These are phyloP conservation scores for Xylaria sp. DNA, from an alignment of 2,329 filamentous ascomycete species.

Conservation along the genomic window DNA sequence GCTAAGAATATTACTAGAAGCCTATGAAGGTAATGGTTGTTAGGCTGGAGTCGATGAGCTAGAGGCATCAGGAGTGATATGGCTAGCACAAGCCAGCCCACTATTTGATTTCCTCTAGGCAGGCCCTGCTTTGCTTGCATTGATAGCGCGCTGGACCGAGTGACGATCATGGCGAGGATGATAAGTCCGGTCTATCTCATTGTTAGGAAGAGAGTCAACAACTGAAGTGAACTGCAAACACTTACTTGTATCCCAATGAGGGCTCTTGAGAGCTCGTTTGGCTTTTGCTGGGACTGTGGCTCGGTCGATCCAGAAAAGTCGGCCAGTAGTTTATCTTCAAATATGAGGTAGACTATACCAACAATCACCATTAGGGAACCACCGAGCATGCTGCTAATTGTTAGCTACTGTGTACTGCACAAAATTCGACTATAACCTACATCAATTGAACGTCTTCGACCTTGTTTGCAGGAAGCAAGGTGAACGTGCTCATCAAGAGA, in stretches of 20 bases:
- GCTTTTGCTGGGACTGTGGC: slow-evolving; percentile 42
- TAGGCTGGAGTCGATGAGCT: slow-evolving; percentile 81
- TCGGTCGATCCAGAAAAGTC: slow-evolving; percentile 54
- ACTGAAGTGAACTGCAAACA: slow-evolving; percentile 33
- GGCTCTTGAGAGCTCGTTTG: slow-evolving; percentile 63
- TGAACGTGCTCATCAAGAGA: slow-evolving; percentile 88
- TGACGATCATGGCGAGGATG: slow-evolving; percentile 84
- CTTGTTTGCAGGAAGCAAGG: slow-evolving; percentile 85
- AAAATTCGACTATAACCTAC: slow-evolving; percentile 33
- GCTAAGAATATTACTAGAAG: slow-evolving; percentile 90
- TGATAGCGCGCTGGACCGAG: slow-evolving; percentile 84
- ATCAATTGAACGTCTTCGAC: slow-evolving; percentile 72
- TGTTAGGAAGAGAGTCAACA: slow-evolving; percentile 26
- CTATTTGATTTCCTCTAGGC: slow-evolving; percentile 85
- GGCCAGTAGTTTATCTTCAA: slow-evolving; percentile 72
- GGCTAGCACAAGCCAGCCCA: slow-evolving; percentile 85
- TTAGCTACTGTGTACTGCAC: slow-evolving; percentile 27
- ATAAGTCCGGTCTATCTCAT: slow-evolving; percentile 74
- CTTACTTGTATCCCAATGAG: slow-evolving; percentile 75
- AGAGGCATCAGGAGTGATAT: slow-evolving; percentile 83
- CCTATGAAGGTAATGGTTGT: slow-evolving; percentile 89
- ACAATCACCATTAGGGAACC: slow-evolving; percentile 81
- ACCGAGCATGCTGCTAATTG: slow-evolving; percentile 70
- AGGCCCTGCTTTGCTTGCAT: slow-evolving; percentile 87
- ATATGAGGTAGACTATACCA: slow-evolving; percentile 81